phyloP scores from a whole-genome alignment of 208 protist genomes.

The Trypanosoma lewisi region DNA sequence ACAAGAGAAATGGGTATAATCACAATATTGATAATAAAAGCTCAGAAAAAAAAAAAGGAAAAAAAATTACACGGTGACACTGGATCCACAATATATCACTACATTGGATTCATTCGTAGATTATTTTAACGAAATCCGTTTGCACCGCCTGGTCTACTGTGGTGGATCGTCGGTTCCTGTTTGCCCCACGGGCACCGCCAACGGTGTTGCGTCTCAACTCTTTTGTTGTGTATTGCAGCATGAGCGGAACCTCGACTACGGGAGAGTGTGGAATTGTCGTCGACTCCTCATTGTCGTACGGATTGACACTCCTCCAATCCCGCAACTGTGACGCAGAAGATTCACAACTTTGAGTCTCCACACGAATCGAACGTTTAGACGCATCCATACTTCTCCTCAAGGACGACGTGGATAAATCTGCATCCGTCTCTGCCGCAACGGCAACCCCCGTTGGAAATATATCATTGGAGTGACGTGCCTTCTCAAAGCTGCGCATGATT shows the following conservation, averaged over 20 bases:
- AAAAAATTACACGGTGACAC: constrained; percentile 3
- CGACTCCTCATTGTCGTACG: constrained; percentile 14
- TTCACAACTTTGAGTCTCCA: constrained; percentile 6
- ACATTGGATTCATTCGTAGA: constrained; percentile 27
- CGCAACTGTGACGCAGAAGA: constrained; percentile 1
- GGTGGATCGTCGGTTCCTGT: not conserved
- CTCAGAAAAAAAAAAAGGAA: not conserved
- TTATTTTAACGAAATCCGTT: constrained; percentile 62
- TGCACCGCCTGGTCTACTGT: constrained; percentile 48
- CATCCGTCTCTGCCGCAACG: not conserved
- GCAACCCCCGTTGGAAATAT: constrained; percentile 21
- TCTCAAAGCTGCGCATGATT: constrained; percentile 71
- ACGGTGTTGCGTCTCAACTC: not conserved
- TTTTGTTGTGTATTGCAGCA: constrained; percentile 31
- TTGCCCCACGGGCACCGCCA: not conserved
- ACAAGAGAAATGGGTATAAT: not conserved
- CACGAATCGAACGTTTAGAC: constrained; percentile 10
- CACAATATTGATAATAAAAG: not conserved
- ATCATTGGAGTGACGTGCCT: constrained; percentile 29
- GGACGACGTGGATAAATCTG: not conserved
- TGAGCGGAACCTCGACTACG: constrained; percentile 31
- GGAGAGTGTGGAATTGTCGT: constrained; percentile 35
- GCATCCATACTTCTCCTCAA: not conserved
- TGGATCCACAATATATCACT: not conserved
- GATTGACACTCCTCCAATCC: constrained; percentile 1